Evolutionary conservation across 495 filamentous ascomycete genomes (phyloP).

Genomic region (Talaromyces ruber): DNA sequence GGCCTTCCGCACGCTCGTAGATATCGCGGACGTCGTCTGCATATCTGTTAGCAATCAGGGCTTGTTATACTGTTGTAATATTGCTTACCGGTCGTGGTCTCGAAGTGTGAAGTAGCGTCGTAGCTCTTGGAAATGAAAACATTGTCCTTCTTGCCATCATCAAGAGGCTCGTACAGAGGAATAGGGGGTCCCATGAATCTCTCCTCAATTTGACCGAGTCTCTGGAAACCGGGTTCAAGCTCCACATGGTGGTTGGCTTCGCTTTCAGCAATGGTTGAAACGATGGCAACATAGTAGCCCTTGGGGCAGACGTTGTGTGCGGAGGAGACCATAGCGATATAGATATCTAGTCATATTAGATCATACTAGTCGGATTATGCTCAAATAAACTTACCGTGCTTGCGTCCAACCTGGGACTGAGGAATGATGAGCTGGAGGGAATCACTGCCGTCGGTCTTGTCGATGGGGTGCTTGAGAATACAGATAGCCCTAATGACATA

Average conservation of each 20-base stretch:
- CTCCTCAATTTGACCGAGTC: conserved; percentile 90
- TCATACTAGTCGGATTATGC: no score
- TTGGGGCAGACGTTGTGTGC: conserved; percentile 98
- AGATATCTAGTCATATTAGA: conserved; percentile 65
- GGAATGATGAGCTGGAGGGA: conserved; percentile 96
- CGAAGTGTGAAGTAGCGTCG: conserved; percentile 94
- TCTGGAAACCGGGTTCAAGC: conserved; percentile 86
- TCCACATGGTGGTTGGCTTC: conserved; percentile 90
- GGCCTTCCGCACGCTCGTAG: conserved; percentile 76
- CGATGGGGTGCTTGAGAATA: conserved; percentile 90
- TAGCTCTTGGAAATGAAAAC: conserved; percentile 99
- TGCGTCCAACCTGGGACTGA: conserved; percentile 89
- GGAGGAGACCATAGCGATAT: conserved; percentile 91
- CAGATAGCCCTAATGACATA: conserved; percentile 95
- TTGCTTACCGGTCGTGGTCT: conserved; percentile 66
- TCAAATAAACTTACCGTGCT: conserved; percentile 73
- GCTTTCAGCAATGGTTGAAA: conserved; percentile 93
- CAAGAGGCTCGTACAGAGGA: conserved; percentile 86
- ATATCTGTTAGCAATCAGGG: conserved; percentile 17
- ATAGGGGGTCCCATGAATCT: conserved; percentile 92
- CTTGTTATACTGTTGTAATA: not conserved
- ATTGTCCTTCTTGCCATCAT: conserved; percentile 77
- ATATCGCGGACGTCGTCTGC: conserved; percentile 88
- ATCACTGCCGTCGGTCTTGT: conserved; percentile 78
- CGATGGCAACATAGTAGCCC: conserved; percentile 97